Base-by-base conservation (phyloP, 2,329 filamentous ascomycete species). In the Phoma herbarum region DNA sequence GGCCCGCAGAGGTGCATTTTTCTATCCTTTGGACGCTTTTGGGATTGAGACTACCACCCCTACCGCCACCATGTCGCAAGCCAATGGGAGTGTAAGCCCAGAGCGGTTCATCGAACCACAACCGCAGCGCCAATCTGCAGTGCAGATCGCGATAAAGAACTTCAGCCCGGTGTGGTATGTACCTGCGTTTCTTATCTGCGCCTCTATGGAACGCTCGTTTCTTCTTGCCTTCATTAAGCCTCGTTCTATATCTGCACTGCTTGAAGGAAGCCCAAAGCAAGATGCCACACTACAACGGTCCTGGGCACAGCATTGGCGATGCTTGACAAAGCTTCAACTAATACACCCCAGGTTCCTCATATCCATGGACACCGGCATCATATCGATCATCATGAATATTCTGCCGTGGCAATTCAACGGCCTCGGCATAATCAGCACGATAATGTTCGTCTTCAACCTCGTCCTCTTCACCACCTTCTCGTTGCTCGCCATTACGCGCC, bases 331-430 rank as follows among this genome's bases (percentile, higher is more conserved):
- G 29, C 49, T 58, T 58, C 37, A 16, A 46, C 42, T 57, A 28
- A 57, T 22, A 42, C 23, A n/a, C 25, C 26, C 4, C 16, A 65
- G 62, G 62, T 63, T 61, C 33, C 56, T 62, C 9, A 62, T 66
- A 31, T 62, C 90, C 1, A 80, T 91, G 25, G 79, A 83, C n/a
- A 78, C 81, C 4, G 76, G 93, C 43, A 83, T 91, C 41, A 80
- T 79, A 12, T 63, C 83, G 41, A 91, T 92, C 70, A 63, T 83
- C 3, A 67, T 82, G 35, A 79, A 88, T 7, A 87, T 83, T 63
- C 61, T 81, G n/a, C 77, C 82, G 14, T 91, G 88, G 86, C 83
- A 82, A 62, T 67, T 87, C 10, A 88, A 89, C 41, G 85, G 58
- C 11, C 58, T 60, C 8, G 57, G 50, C 39, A 50, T 66, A 20